phyloP scores from a whole-genome alignment of 2,329 filamentous ascomycete genomes.

The Arthrobotrys musiformis region DNA sequence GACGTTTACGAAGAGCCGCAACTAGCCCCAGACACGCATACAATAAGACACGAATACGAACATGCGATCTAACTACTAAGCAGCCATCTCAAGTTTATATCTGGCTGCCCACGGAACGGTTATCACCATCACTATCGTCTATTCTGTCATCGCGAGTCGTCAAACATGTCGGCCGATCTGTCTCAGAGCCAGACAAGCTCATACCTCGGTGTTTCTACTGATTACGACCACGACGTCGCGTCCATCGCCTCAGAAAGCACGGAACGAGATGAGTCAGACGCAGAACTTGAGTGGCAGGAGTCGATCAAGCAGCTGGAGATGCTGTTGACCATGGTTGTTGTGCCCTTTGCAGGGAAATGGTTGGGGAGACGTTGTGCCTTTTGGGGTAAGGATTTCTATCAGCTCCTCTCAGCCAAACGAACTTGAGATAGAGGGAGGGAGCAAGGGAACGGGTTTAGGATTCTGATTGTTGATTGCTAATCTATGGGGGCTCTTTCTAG shows the following conservation, averaged over 20 bases:
- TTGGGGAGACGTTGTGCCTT: constrained; percentile 51
- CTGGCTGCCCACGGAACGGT: not conserved
- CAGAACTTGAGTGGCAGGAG: constrained; percentile 93
- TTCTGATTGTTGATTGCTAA: constrained; percentile 1
- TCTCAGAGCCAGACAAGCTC: constrained; percentile 45
- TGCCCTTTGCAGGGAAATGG: constrained; percentile 91
- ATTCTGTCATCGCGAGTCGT: not conserved
- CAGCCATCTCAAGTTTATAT: not conserved
- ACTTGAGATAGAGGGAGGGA: not conserved
- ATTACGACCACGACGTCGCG: constrained; percentile 41
- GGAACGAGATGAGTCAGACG: constrained; percentile 75
- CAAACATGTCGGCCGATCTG: constrained; percentile 39
- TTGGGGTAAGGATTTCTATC: constrained; percentile 60
- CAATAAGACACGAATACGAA: not conserved
- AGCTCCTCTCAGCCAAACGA: not conserved
- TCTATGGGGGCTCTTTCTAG: constrained; percentile 40
- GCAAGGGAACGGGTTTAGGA: not conserved
- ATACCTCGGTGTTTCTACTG: constrained; percentile 36
- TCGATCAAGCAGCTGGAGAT: constrained; percentile 93
- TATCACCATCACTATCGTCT: not conserved
- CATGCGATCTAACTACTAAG: constrained; percentile 5
- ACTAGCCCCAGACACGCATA: no score
- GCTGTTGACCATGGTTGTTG: constrained; percentile 89
- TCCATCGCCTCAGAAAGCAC: constrained; percentile 41
- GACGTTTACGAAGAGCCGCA: constrained; percentile 4